Evolutionary conservation across 176 grass and related monocot genomes (phyloP).

Genomic region (Neostapfia colusana): DNA sequence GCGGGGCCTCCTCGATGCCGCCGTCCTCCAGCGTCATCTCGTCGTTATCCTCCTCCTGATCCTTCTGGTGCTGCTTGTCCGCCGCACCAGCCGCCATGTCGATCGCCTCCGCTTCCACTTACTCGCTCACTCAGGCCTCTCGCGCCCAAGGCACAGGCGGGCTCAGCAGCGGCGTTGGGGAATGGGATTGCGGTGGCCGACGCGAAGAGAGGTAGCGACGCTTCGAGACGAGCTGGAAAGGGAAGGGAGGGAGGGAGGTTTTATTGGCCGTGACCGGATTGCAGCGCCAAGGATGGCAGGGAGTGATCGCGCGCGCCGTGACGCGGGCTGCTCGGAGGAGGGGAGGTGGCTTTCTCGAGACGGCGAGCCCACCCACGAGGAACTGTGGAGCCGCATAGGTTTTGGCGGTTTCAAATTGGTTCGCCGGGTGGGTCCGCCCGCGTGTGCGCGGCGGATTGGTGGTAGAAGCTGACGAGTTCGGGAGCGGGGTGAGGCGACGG

Average conservation of each 20-base stretch:
- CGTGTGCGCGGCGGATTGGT: too few species aligned
- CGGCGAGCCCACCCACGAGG: neutral
- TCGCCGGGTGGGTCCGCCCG: neutral
- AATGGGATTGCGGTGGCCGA: conserved; percentile 19
- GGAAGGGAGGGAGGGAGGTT: too few species aligned
- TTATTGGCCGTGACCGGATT: conserved; percentile 7
- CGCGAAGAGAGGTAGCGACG: neutral
- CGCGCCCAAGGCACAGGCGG: neutral
- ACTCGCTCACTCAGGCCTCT: neutral
- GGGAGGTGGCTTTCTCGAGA: neutral
- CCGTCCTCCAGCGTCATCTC: conserved; percentile 62
- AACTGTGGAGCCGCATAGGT: too few species aligned
- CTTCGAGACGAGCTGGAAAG: conserved; percentile 20
- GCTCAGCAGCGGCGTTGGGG: neutral
- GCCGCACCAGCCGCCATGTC: conserved; percentile 11
- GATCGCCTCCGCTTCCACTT: neutral
- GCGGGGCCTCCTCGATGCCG: conserved; percentile 49
- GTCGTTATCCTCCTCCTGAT: conserved; percentile 37
- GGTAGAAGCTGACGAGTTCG: too few species aligned
- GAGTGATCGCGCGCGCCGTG: conserved; percentile 28
- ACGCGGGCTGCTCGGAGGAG: neutral
- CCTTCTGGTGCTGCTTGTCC: conserved; percentile 22
- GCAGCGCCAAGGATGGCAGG: neutral
- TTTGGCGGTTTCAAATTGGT: too few species aligned
- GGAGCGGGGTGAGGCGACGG: too few species aligned